Evolutionary conservation across 2,329 filamentous ascomycete genomes (phyloP), one percentile per base, ranked within the genome.

Genomic region (Colletotrichum cuscutae): DNA sequence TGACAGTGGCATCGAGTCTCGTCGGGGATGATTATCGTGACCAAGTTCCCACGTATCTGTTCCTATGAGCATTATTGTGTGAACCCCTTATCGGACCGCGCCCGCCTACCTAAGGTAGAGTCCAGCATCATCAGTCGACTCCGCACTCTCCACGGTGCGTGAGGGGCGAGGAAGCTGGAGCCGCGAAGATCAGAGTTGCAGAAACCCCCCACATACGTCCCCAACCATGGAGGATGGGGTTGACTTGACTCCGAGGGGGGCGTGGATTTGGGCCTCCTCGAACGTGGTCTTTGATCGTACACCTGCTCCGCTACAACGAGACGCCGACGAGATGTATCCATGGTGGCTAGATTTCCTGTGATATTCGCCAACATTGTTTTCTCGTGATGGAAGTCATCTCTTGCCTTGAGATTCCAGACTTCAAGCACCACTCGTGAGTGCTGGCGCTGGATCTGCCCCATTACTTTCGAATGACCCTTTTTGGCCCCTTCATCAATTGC

Each of bases 161-260:
- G 68, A 59, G 54, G 70, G 65, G 53, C 13, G 46, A 37, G 22
- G 30, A 19, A 46, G 58, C 22, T 35, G 49, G 49, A 64, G 46
- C 66, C 46, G 13, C 32, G 12, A 37, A 26, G 30, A 11, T 68
- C 56, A 58, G 46, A 56, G 13, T 60, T 26, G 32, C 53, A 58
- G n/a, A 59, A 59, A 42, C 70, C 71, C 66, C 71, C 70, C 71
- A 65, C 46, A 49, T 46, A 24, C 61, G 56, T 73, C 52, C 37
- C 60, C 42, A 35, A n/a, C 61, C 71, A 35, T 71, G 66, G 42
- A 28, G 28, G 19, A 65, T 56, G 71, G 46, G 66, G 56, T 73
- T 46, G 65, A 61, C 60, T 65, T 24, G 19, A 22, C 8, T n/a
- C 42, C 19, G 9, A 5, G 8, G 11, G 15, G 49, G 52, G 26